phyloP scores from a whole-genome alignment of 192 early-diverging fungal genomes.

The Phycomyces nitens region DNA sequence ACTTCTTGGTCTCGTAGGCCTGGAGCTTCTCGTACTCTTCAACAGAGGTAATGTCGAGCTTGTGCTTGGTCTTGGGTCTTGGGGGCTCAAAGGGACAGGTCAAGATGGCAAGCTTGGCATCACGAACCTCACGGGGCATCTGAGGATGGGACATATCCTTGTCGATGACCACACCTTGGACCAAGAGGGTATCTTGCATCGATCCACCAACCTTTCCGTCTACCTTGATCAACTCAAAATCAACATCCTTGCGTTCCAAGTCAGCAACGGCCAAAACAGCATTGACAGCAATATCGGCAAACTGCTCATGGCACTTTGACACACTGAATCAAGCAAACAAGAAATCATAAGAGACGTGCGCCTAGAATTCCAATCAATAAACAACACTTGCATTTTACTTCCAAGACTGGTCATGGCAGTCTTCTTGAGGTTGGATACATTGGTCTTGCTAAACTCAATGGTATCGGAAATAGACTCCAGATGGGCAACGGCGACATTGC shows the following conservation, averaged over 20 bases:
- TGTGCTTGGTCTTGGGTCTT: slow-evolving; percentile 99
- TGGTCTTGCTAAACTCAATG: slow-evolving; percentile 77
- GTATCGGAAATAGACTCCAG: slow-evolving; percentile 92
- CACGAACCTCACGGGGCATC: slow-evolving; percentile 94
- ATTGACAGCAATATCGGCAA: slow-evolving; percentile 96
- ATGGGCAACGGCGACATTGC: slow-evolving; percentile 86
- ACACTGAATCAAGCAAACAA: slow-evolving; percentile 63
- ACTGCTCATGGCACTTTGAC: slow-evolving; percentile 96
- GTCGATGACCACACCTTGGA: slow-evolving; percentile 97
- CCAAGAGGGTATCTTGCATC: slow-evolving; percentile 87
- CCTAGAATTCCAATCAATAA: too few species aligned
- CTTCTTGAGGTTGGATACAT: slow-evolving; percentile 83
- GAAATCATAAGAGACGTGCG: background rate
- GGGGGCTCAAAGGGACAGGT: slow-evolving; percentile 99
- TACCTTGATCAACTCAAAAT: slow-evolving; percentile 99
- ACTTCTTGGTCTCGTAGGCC: slow-evolving; percentile 93
- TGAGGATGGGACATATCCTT: slow-evolving; percentile 99
- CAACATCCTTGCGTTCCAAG: slow-evolving; percentile 97
- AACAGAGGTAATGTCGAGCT: slow-evolving; percentile 96
- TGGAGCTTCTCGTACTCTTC: slow-evolving; percentile 99
- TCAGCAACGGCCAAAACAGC: slow-evolving; percentile 97
- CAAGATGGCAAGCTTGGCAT: slow-evolving; percentile 97
- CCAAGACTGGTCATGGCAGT: slow-evolving; percentile 96
- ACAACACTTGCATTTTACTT: slow-evolving; percentile 89
- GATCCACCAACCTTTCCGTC: slow-evolving; percentile 94